Conservation (phyloP, 2,329 filamentous ascomycete genomes). For the Trichoderma endophyticum region DNA sequence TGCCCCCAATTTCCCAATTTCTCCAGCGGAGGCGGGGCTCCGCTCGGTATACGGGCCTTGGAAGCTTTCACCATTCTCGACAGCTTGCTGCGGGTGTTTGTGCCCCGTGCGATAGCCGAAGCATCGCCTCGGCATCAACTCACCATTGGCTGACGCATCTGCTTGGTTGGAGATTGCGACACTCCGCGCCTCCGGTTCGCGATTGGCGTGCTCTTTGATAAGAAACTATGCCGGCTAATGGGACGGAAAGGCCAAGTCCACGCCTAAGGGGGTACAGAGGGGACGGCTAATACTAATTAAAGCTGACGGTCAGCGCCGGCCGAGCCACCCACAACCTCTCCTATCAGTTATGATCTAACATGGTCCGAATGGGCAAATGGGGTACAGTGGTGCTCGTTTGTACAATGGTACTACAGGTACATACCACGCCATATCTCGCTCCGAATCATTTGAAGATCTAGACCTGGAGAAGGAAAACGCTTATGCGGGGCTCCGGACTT, state of each 20-base stretch:
- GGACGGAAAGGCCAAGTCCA: neutral
- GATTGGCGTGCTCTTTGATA: neutral
- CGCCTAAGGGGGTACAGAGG: conserved; percentile 8
- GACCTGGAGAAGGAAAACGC: neutral
- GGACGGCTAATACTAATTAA: neutral
- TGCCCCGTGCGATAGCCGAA: conserved; percentile 12
- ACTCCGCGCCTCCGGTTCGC: neutral
- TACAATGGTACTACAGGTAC: neutral
- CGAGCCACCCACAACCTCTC: neutral
- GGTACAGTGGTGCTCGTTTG: neutral
- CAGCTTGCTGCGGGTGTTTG: neutral
- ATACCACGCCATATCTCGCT: neutral
- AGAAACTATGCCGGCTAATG: conserved; percentile 11
- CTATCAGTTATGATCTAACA: conserved; percentile 2
- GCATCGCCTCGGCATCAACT: conserved; percentile 4
- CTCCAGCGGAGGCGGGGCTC: conserved; percentile 5
- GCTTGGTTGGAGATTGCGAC: neutral
- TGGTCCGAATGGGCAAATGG: neutral
- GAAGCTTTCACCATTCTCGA: neutral
- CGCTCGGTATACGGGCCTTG: conserved; percentile 3
- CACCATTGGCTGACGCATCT: neutral
- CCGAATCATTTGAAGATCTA: neutral
- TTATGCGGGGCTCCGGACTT: neutral
- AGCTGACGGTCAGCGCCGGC: conserved; percentile 13
- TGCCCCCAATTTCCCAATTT: neutral